Conservation (phyloP, 768 basidiomycete species). For the Tricholoma furcatifolium region DNA sequence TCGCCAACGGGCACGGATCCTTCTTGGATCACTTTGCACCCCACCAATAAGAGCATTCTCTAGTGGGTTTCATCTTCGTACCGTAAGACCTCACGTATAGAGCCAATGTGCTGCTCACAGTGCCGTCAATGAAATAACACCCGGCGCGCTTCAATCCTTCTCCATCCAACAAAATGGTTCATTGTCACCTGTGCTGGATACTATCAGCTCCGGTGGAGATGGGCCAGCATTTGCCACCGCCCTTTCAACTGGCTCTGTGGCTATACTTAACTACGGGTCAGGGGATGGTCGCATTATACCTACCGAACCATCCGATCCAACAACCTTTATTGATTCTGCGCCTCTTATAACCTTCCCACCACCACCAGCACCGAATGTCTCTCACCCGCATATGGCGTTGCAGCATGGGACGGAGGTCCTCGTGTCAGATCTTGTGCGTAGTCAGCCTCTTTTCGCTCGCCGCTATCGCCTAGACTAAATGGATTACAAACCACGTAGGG, state of each 20-base stretch:
- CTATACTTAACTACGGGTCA: conserved; percentile 54
- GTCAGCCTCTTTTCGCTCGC: neutral
- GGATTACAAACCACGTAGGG: conserved; percentile 34
- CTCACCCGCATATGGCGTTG: conserved; percentile 64
- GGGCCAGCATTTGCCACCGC: conserved; percentile 50
- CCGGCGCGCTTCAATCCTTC: conserved; percentile 59
- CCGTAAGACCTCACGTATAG: neutral
- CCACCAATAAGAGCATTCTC: conserved; percentile 55
- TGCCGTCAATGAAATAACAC: conserved; percentile 54
- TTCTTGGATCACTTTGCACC: conserved; percentile 61
- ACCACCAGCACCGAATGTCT: conserved; percentile 34
- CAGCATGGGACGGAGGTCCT: conserved; percentile 52
- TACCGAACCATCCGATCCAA: conserved; percentile 34
- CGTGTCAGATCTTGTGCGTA: conserved; percentile 58
- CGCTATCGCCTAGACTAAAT: neutral
- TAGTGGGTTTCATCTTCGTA: conserved; percentile 43
- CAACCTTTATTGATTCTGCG: conserved; percentile 32
- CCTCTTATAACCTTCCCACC: conserved; percentile 53
- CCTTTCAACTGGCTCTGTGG: conserved; percentile 57
- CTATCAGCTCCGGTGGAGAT: conserved; percentile 47
- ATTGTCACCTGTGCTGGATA: conserved; percentile 44
- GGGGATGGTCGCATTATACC: conserved; percentile 57
- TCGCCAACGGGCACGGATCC: conserved; percentile 50
- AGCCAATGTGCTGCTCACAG: conserved; percentile 29
- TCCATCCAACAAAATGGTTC: conserved; percentile 41